Base-by-base conservation (phyloP, 2,329 filamentous ascomycete species). In the Cercospora berteroae region DNA sequence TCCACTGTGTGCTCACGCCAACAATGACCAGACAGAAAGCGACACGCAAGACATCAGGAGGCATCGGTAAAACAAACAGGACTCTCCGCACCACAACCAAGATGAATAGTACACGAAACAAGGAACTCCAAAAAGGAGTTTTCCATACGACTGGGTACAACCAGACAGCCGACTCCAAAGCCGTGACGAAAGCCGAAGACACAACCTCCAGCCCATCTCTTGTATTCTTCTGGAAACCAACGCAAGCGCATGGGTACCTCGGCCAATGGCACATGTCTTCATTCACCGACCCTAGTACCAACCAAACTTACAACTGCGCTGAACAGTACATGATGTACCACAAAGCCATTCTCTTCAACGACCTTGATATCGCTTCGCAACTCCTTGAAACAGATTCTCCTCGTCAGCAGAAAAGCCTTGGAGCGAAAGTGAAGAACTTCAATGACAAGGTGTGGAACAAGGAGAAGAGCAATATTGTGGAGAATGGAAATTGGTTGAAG, bases 261-360 rank as follows among this genome's bases (percentile, higher is more conserved):
- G 70, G 61, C 39, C 70, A 72, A 61, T 71, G 69, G 65, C 70
- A 69, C 39, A 61, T 33, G 13, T 68, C 27, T 31, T 5, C 42
- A 29, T 72, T 71, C 61, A 64, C 58, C 6, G 69, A 71, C 23
- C 64, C 66, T 2, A 20, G 5, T 16, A 60, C 20, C 25, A 52
- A 23, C 27, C 52, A 58, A 3, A 42, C 44, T 16, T 72, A 68
- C 64, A 70, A 63, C 48, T 68, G 69, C 60, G 64, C 67, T 4
- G 70, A 71, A 57, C 72, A 72, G 33, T 71, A 55, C 9, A 72
- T 70, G 70, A 71, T 72, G 72, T 71, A 68, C 39, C 57, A 65
- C 8, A 73, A 72, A 63, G 69, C 71, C 2, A 48, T 67, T 18
- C 31, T 61, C 1, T 70, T 70, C 64, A 36, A 57, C 16, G 70